Percentiles rank a stretch among this genome's conserved stretches.
Conservation (phyloP, 2,329 filamentous ascomycete species). For the Talaromyces atroroseus region DNA sequence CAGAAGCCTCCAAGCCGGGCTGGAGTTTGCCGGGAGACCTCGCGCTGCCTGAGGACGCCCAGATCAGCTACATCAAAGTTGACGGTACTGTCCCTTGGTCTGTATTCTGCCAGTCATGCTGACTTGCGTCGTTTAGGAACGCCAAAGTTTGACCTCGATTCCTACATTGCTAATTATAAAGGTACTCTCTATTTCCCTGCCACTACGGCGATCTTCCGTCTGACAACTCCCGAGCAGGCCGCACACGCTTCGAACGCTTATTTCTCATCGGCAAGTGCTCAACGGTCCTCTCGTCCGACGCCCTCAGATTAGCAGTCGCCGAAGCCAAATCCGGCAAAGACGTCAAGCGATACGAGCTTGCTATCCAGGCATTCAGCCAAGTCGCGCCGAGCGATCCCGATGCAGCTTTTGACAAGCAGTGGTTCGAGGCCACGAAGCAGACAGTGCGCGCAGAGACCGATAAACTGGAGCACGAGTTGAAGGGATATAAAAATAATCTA, state of each 20-base stretch:
- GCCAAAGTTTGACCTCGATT: conserved; percentile 86
- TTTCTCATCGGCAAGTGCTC: conserved; percentile 75
- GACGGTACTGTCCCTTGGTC: conserved; percentile 1
- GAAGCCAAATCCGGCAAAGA: conserved; percentile 75
- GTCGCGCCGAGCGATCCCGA: conserved; percentile 64
- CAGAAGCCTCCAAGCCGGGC: no score
- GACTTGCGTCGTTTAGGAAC: conserved; percentile 49
- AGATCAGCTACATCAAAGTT: conserved; percentile 5
- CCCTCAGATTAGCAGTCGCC: conserved; percentile 67
- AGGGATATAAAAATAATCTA: conserved; percentile 91
- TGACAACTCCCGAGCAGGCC: conserved; percentile 50
- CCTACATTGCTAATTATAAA: conserved; percentile 83
- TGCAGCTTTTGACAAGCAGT: conserved; percentile 61
- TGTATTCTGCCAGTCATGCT: not conserved
- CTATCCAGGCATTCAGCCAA: conserved; percentile 59
- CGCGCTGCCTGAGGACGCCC: no score
- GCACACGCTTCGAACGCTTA: conserved; percentile 75
- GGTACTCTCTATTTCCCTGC: conserved; percentile 47
- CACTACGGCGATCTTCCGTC: no score
- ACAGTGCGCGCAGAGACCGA: conserved; percentile 64
- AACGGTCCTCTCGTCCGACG: conserved; percentile 69
- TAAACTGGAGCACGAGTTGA: conserved; percentile 77
- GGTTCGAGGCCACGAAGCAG: conserved; percentile 65
- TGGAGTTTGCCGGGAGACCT: no score
- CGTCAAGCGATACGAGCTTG: conserved; percentile 63